Evolutionary conservation across 2,329 filamentous ascomycete genomes (phyloP).

Genomic region (Aspergillus sp.): DNA sequence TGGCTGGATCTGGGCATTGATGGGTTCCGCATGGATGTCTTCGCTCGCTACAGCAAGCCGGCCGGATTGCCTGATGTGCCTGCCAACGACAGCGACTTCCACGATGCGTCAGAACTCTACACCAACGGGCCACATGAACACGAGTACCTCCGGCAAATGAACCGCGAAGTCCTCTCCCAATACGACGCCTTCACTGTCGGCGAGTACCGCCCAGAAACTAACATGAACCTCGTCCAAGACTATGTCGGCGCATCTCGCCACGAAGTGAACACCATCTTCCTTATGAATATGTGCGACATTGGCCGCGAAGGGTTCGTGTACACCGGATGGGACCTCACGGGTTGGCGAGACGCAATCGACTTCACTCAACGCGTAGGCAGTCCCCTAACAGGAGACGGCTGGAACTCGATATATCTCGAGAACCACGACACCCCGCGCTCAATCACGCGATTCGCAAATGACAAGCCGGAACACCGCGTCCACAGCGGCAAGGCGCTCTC

Average conservation of each 20-base stretch:
- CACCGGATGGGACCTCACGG: no score
- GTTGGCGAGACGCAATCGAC: no score
- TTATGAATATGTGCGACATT: constrained; percentile 22
- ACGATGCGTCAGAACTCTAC: constrained; percentile 58
- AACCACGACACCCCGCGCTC: no score
- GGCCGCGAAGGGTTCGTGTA: no score
- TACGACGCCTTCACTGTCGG: constrained; percentile 66
- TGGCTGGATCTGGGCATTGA: constrained; percentile 74
- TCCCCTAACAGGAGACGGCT: no score
- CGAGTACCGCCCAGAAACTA: constrained; percentile 65
- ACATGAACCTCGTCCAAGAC: constrained; percentile 56
- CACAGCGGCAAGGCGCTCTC: no score
- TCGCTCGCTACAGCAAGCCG: constrained; percentile 70
- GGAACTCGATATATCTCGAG: no score
- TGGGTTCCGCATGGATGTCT: constrained; percentile 71
- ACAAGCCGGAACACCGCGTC: no score
- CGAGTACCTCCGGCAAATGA: constrained; percentile 69
- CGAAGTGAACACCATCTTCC: constrained; percentile 70
- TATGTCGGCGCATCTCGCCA: constrained; percentile 60
- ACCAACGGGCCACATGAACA: constrained; percentile 69
- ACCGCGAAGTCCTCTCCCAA: constrained; percentile 55
- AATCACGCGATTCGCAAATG: no score
- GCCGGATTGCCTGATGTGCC: constrained; percentile 50
- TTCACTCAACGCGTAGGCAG: no score
- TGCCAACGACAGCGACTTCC: constrained; percentile 43